Conservation (phyloP, 2,329 filamentous ascomycete genomes). For the Alternaria brassicicola region DNA sequence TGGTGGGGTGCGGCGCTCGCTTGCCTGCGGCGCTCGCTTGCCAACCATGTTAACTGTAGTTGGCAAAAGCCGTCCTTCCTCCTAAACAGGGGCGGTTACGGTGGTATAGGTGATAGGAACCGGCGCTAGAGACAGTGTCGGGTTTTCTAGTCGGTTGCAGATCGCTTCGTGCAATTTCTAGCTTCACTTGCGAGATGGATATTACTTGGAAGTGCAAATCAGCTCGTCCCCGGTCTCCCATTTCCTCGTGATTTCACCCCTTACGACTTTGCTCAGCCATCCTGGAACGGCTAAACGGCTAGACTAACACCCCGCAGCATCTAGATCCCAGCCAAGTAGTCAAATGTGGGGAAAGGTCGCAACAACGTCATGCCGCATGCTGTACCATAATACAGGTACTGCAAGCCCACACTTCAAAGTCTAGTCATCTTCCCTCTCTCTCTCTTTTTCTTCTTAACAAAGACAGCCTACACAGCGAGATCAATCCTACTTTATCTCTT, state of each 20-base stretch:
- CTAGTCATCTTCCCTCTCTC: not conserved
- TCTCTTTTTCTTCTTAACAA: not conserved
- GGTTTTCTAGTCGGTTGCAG: not conserved
- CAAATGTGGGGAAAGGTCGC: not conserved
- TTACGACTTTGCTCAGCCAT: not conserved
- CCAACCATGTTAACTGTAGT: too few relatives aligned
- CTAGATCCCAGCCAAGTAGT: not conserved
- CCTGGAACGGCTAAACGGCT: not conserved
- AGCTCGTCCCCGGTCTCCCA: not conserved
- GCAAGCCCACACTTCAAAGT: not conserved
- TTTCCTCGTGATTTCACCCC: not conserved
- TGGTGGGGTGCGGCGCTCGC: too few relatives aligned
- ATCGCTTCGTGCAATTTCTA: not conserved
- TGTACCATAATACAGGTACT: not conserved
- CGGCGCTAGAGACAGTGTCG: not conserved
- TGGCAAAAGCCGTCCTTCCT: conserved; percentile 26
- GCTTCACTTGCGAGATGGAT: not conserved
- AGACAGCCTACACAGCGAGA: not conserved
- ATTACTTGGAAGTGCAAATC: not conserved
- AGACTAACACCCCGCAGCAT: not conserved
- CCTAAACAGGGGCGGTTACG: not conserved
- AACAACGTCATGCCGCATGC: not conserved
- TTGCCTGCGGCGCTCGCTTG: too few relatives aligned
- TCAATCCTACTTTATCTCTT: not conserved
- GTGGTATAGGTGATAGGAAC: not conserved